Percentiles rank a stretch among this genome's conserved stretches.
Conservation (phyloP, 2,329 filamentous ascomycete genomes). For the Fusarium paranaense region DNA sequence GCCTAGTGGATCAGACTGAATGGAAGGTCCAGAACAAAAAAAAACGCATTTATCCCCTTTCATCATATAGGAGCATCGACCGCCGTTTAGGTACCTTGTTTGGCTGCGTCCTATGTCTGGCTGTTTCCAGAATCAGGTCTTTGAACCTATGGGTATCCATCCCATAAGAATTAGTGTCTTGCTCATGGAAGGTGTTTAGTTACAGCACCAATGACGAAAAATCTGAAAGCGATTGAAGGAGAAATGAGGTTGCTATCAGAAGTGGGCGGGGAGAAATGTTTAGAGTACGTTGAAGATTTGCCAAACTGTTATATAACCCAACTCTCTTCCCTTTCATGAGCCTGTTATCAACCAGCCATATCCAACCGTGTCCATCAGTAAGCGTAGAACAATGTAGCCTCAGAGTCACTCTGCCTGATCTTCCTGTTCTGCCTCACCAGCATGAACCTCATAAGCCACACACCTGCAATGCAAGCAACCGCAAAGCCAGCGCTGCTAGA, state of each 20-base stretch:
- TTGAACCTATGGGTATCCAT: too few species aligned
- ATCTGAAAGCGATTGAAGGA: neutral
- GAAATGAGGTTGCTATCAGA: neutral
- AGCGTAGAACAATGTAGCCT: slow-evolving; percentile 39
- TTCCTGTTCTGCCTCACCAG: slow-evolving; percentile 43
- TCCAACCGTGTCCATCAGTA: slow-evolving; percentile 12
- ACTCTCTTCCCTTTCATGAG: neutral
- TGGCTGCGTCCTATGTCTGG: too few species aligned
- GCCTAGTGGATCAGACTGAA: neutral
- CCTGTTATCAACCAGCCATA: neutral
- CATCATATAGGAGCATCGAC: neutral
- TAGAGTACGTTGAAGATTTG: neutral
- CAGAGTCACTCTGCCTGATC: slow-evolving; percentile 39
- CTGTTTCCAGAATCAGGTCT: too few species aligned
- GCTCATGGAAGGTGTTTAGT: too few species aligned
- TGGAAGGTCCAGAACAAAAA: neutral
- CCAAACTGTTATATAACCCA: neutral
- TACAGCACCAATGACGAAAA: too few species aligned
- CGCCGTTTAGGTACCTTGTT: neutral
- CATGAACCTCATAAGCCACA: slow-evolving; percentile 44
- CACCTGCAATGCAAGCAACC: slow-evolving; percentile 48
- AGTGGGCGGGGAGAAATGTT: neutral
- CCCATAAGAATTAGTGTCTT: too few species aligned
- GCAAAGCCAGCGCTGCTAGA: slow-evolving; percentile 41
- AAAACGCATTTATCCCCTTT: too few species aligned